Conservation (phyloP, 1,139 yeast genomes). For the Meyerozyma guilliermondii region DNA sequence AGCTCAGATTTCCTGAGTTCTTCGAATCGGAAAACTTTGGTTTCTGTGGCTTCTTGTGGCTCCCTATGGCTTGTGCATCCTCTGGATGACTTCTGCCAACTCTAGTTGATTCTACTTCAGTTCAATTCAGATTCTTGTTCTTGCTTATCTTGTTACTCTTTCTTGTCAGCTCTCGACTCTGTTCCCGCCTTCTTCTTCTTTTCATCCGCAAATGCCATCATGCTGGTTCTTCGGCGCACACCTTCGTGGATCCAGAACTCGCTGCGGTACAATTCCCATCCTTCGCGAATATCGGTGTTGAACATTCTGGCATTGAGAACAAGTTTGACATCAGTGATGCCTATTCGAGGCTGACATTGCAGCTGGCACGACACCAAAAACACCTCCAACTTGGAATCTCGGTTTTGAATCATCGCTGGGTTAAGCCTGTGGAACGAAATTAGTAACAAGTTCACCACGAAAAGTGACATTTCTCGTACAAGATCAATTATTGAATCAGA, state of each 20-base stretch:
- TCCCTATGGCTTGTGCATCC: too few relatives aligned
- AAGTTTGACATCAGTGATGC: constrained; percentile 55
- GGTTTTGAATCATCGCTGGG: constrained; percentile 30
- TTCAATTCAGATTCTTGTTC: too few relatives aligned
- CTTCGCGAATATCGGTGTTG: constrained; percentile 78
- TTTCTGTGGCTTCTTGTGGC: too few relatives aligned
- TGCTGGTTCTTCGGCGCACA: constrained; percentile 52
- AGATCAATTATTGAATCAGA: constrained; percentile 48
- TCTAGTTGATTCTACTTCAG: too few relatives aligned
- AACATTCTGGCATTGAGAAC: constrained; percentile 79
- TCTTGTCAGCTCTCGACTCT: not conserved
- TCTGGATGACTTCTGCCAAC: too few relatives aligned
- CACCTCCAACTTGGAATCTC: constrained; percentile 33
- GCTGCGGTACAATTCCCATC: constrained; percentile 91
- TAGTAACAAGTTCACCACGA: constrained; percentile 23
- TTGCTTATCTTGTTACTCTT: too few relatives aligned
- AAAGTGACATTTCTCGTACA: constrained; percentile 34
- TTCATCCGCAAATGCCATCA: constrained; percentile 30
- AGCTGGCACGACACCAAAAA: constrained; percentile 40
- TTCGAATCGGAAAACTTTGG: too few relatives aligned
- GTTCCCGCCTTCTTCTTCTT: constrained; percentile 8
- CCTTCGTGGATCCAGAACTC: constrained; percentile 93
- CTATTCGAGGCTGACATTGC: constrained; percentile 44
- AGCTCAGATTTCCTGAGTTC: too few relatives aligned
- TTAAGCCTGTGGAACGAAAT: constrained; percentile 28